Conservation (phyloP, 257 asterid species). For the Handroanthus guayacan region DNA sequence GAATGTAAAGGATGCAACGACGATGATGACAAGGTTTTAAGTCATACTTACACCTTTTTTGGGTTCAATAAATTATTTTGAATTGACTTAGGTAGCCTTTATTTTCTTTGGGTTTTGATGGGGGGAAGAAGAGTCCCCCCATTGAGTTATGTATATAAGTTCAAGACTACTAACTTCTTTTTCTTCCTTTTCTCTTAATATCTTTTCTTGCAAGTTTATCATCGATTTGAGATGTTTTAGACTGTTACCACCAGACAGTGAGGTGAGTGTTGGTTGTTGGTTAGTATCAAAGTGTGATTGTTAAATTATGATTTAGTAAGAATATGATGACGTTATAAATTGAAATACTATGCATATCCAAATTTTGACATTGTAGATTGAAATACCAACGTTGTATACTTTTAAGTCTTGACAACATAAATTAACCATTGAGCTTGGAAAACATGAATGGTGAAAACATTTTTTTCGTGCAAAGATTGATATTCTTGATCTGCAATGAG, state of each 20-base stretch:
- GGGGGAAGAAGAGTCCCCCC: neutral
- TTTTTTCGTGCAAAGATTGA: no score
- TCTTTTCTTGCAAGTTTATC: neutral
- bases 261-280: no score
- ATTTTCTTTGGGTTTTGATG: neutral
- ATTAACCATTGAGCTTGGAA: no score
- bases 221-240: neutral
- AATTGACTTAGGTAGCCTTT: neutral
- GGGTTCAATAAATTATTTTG: neutral
- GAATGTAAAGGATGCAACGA: neutral
- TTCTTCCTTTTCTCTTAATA: neutral
- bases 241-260: neutral
- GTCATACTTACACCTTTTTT: neutral
- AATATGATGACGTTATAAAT: no score
- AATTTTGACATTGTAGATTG: no score
- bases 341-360: no score
- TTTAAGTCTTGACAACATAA: no score
- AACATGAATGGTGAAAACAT: no score
- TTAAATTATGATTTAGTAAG: neutral
- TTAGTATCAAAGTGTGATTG: neutral
- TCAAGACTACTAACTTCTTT: neutral
- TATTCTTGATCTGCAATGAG: no score
- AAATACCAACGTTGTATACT: no score
- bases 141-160: constrained; percentile 2
- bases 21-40: neutral